Evolutionary conservation across 2,329 filamentous ascomycete genomes (phyloP).

Genomic region (Botrytis fabae): DNA sequence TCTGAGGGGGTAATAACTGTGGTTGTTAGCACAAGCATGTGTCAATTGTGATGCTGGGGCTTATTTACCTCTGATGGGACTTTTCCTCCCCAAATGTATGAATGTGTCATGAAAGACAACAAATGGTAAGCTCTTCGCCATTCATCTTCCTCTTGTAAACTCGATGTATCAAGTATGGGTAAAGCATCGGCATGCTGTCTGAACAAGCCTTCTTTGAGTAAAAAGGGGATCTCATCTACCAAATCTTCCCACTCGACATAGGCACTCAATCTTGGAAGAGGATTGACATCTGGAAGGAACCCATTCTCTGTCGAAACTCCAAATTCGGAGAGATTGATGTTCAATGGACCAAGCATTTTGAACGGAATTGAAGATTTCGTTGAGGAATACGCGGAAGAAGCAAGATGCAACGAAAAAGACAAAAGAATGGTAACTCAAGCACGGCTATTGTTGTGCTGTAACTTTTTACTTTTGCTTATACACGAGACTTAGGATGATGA

Average conservation of each 20-base stretch:
- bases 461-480: background rate
- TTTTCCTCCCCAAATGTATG: conserved; percentile 86
- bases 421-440: background rate
- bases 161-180: conserved; percentile 67
- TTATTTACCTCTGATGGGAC: conserved; percentile 65
- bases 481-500: background rate
- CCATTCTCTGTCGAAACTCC: conserved; percentile 47
- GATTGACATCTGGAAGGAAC: conserved; percentile 73
- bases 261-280: conserved; percentile 66
- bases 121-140: conserved; percentile 82
- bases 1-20: conserved; percentile 67
- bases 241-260: conserved; percentile 80
- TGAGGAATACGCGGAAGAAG: background rate
- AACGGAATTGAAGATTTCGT: background rate
- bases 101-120: conserved; percentile 77
- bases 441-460: background rate
- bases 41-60: too few species aligned
- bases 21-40: background rate
- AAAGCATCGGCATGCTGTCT: conserved; percentile 63
- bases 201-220: conserved; percentile 65
- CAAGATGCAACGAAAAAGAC: background rate
- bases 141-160: conserved; percentile 64
- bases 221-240: conserved; percentile 63
- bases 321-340: conserved; percentile 34
- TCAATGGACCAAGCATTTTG: conserved; percentile 35